Evolutionary conservation across 208 protist species (phyloP), one percentile per base, ranked within the genome.

Genomic region (Strigomonas galati): DNA sequence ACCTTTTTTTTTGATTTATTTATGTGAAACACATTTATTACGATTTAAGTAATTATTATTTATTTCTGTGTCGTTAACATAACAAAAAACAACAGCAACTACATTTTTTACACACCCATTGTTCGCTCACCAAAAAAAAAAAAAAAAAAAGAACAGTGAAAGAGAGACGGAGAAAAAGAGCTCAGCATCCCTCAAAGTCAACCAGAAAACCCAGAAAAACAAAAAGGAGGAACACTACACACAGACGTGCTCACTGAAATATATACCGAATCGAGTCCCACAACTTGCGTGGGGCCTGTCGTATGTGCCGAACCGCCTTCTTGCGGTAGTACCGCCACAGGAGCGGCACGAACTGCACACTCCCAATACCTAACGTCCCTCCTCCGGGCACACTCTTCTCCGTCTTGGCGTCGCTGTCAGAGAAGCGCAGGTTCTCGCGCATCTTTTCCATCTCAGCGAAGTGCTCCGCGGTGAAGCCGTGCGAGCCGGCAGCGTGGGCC

Each of bases 401-500:
- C n/a, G n/a, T n/a, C n/a, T n/a, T n/a, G n/a, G n/a, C n/a, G n/a
- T n/a, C n/a, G n/a, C n/a, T n/a, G n/a, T n/a, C n/a, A n/a, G n/a
- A n/a, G n/a, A n/a, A n/a, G n/a, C n/a, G n/a, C 23, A 67, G 48
- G 12, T 51, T 26, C 19, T 52, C 70, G 26, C 46, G 64, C 28
- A 51, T 72, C 23, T 32, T 37, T 54, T 67, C 53, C 37, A 79
- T 55, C 12, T 70, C 54, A 1, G 76, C 76, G 72, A 93, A 93
- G 71, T 93, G 83, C 24, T 76, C 78, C 14, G 74, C 67, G 7
- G 78, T 89, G 69, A 86, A 93, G 32, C 87, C 87, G 57, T 93
- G 87, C 26, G 82, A 83, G 40, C 87, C 83, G 46, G 81, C 75
- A 21, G 76, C 69, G 1, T 54, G 62, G 23, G 71, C 67, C 9